Percentiles rank a stretch among this genome's conserved stretches.
Evolutionary conservation across 805 yeast species (phyloP).

Genomic region (Sugiyamaella mastotermitis): DNA sequence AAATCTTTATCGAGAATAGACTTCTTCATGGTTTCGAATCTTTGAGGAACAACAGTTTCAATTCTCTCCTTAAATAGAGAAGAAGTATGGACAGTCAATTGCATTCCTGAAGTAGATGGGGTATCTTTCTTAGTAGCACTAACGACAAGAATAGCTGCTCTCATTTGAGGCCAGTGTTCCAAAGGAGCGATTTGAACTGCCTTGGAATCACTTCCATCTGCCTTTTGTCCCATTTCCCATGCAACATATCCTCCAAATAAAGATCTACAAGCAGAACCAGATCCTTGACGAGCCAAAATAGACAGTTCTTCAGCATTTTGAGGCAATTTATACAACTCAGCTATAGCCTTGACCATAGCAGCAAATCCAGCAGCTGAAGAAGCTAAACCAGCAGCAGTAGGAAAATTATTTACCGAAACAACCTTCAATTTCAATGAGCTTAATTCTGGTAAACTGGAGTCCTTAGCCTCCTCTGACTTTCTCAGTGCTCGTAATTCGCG

Average conservation of each 20-base stretch:
- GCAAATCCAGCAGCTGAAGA: slow-evolving; percentile 99
- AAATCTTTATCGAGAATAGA: slow-evolving; percentile 74
- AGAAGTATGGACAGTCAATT: slow-evolving; percentile 83
- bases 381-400: slow-evolving; percentile 98
- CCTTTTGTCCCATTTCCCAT: slow-evolving; percentile 88
- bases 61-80: slow-evolving; percentile 79
- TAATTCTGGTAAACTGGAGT: slow-evolving; percentile 26
- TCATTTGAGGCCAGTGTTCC: slow-evolving; percentile 87
- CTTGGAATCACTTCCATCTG: slow-evolving; percentile 84
- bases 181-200: slow-evolving; percentile 88
- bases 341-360: slow-evolving; percentile 86
- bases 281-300: slow-evolving; percentile 93
- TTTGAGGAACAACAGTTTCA: slow-evolving; percentile 73
- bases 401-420: slow-evolving; percentile 93
- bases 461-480: slow-evolving; percentile 45
- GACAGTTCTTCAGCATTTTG: slow-evolving; percentile 79
- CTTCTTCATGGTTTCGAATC: slow-evolving; percentile 76
- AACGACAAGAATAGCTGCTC: slow-evolving; percentile 87
- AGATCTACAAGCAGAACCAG: slow-evolving; percentile 98
- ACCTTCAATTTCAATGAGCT: slow-evolving; percentile 66
- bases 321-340: slow-evolving; percentile 79
- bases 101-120: slow-evolving; percentile 96
- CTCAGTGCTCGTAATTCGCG: slow-evolving; percentile 68
- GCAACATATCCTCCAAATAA: slow-evolving; percentile 97
- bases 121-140: slow-evolving; percentile 92